Base-by-base conservation (phyloP, 768 basidiomycete species). In the Lyophyllum atratum region DNA sequence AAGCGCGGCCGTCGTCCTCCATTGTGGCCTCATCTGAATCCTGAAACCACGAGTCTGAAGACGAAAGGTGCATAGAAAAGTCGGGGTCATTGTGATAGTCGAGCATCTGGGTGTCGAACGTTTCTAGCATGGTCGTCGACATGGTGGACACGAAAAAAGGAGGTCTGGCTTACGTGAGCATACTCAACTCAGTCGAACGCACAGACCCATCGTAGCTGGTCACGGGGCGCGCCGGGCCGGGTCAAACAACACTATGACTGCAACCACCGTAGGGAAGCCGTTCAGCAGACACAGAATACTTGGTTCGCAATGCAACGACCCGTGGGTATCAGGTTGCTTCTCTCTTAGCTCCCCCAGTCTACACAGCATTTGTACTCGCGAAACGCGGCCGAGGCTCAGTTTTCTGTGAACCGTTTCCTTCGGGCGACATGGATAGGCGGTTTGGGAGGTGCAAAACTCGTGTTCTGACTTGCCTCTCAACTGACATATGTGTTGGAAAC, bases 371-470 rank as follows among this genome's bases (percentile, higher is more conserved):
- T 59, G 68, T 82, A 11, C 60, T 89, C 31, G 74, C 76, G 31
- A 79, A 83, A 60, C 83, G 79, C 56, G 85, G 88, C 8, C 75
- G 81, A 29, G 70, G 74, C 14, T 76, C 82, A 26, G n/a, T 72
- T 91, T 54, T 80, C 79, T 7, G 63, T 86, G 39, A 92, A 89
- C 64, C 80, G 80, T 25, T 63, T 86, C 15, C 76, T 92, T 33
- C 84, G 89, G 12, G 85, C 89, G 29, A 88, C 88, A 15, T 92
- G 89, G 90, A 64, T 86, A 4, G 86, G 87, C 17, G 87, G 90
- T 28, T 68, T 80, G 17, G 73, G 72, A 49, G 90, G 90, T 85
- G 65, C 37, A 74, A 46, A 26, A 17, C 6, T 28, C 11, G 22
- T 14, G 8, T 25, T 46, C n/a, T 54, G 14, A 17, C 45, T 33